phyloP scores from a whole-genome alignment of 2,329 filamentous ascomycete genomes.

The Aspergillus hortae region DNA sequence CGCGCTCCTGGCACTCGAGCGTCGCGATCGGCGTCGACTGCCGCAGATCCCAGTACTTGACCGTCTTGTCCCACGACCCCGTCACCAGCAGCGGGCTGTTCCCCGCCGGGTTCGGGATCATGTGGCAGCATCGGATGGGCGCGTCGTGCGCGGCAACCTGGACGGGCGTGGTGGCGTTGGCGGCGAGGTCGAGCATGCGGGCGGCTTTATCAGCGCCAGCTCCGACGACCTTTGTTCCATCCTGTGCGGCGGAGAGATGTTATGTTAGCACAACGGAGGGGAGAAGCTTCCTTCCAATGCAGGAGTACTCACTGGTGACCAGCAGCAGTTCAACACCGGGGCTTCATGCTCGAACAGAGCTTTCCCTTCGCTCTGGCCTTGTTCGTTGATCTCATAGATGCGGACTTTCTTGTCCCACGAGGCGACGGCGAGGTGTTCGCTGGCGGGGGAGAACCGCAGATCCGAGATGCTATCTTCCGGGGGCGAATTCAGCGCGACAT shows the following conservation, averaged over 20 bases:
- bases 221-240: constrained; percentile 83
- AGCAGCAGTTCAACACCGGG: constrained; percentile 79
- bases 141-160: constrained; percentile 83
- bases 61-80: constrained; percentile 62
- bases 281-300: neutral
- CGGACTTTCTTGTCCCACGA: constrained; percentile 98
- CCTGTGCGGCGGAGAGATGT: constrained; percentile 50
- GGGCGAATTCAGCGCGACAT: constrained; percentile 72
- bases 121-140: constrained; percentile 73
- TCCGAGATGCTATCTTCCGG: constrained; percentile 89
- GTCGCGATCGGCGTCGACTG: constrained; percentile 44
- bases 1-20: constrained; percentile 50
- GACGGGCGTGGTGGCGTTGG: constrained; percentile 51
- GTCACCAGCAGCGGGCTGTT: constrained; percentile 77
- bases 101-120: constrained; percentile 62
- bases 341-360: constrained; percentile 81
- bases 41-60: constrained; percentile 57
- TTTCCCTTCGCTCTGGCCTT: constrained; percentile 78
- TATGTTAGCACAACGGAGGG: constrained; percentile 3
- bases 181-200: constrained; percentile 76
- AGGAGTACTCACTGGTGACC: constrained; percentile 68
- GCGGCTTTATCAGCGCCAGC: constrained; percentile 88
- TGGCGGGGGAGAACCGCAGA: constrained; percentile 72
- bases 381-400: constrained; percentile 83
- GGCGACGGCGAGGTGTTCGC: constrained; percentile 80